Percentiles rank a stretch among this genome's conserved stretches.
Conservation (phyloP, 2,329 filamentous ascomycete species). For the Hortaea werneckii region DNA sequence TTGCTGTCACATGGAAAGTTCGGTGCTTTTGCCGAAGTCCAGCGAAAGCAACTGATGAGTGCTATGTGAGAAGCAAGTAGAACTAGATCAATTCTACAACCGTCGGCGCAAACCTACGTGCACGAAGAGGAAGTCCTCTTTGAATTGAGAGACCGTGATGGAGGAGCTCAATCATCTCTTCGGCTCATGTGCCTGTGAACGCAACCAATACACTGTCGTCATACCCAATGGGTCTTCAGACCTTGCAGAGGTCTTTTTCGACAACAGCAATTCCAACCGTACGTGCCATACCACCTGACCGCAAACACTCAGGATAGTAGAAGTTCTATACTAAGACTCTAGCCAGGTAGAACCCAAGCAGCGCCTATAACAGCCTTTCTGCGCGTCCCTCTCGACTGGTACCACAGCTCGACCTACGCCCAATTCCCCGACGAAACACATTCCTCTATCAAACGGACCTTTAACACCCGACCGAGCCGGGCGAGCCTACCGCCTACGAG, state of each 20-base stretch:
- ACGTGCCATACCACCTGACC: conserved; percentile 33
- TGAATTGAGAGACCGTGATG: not conserved
- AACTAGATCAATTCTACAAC: too few relatives aligned
- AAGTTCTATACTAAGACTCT: not conserved
- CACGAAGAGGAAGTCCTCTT: too few relatives aligned
- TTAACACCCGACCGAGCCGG: conserved; percentile 40
- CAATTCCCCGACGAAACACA: conserved; percentile 65
- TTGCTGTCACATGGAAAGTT: too few relatives aligned
- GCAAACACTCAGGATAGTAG: not conserved
- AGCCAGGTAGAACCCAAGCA: conserved; percentile 52
- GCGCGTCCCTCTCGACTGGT: conserved; percentile 71
- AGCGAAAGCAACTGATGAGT: too few relatives aligned
- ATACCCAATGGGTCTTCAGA: conserved; percentile 50
- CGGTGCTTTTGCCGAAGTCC: too few relatives aligned
- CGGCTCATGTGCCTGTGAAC: conserved; percentile 75
- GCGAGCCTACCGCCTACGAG: conserved; percentile 46
- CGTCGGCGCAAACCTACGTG: too few relatives aligned
- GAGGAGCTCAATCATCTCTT: conserved; percentile 38
- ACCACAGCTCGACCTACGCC: conserved; percentile 63
- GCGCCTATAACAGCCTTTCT: conserved; percentile 71
- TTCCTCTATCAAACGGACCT: conserved; percentile 35
- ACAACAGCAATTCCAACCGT: conserved; percentile 62
- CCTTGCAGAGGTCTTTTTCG: conserved; percentile 62
- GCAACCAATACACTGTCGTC: conserved; percentile 69
- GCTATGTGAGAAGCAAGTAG: too few relatives aligned